Evolutionary conservation across 2,329 filamentous ascomycete genomes (phyloP).

Genomic region (Aspergillus tamarii): DNA sequence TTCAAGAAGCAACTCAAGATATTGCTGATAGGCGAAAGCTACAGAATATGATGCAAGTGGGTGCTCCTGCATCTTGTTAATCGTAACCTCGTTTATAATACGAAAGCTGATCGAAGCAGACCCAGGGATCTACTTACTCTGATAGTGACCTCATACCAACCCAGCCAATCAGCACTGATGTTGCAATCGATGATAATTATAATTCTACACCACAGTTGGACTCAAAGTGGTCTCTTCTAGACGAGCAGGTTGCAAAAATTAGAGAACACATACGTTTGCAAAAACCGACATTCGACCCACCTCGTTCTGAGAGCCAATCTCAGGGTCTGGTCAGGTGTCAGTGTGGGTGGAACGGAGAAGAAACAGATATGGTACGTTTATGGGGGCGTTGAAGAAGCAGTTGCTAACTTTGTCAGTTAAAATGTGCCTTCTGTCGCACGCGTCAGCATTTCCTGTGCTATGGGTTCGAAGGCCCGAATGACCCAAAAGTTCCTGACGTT

Average conservation of each 20-base stretch:
- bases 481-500: slow-evolving; percentile 43
- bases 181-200: slow-evolving; percentile 2
- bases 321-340: slow-evolving; percentile 39
- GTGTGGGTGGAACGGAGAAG: slow-evolving; percentile 44
- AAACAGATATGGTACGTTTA: slow-evolving; percentile 46
- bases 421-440: slow-evolving; percentile 48
- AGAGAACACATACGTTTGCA: slow-evolving; percentile 13
- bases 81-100: not conserved
- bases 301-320: not conserved
- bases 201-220: slow-evolving; percentile 11
- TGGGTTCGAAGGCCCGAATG: slow-evolving; percentile 43
- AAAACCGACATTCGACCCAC: not conserved
- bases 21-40: slow-evolving; percentile 30
- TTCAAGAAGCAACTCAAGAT: slow-evolving; percentile 33
- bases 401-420: slow-evolving; percentile 36
- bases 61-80: not conserved
- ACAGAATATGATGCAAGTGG: slow-evolving; percentile 36
- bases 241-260: slow-evolving; percentile 23
- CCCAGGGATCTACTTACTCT: slow-evolving; percentile 25
- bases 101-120: slow-evolving; percentile 14
- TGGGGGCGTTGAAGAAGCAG: slow-evolving; percentile 6
- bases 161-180: slow-evolving; percentile 23
- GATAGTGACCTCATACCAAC: slow-evolving; percentile 35
- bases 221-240: slow-evolving; percentile 20
- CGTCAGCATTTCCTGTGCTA: slow-evolving; percentile 54